phyloP scores from a whole-genome alignment of 148 eudicot species.

The Persicaria maculosa region DNA sequence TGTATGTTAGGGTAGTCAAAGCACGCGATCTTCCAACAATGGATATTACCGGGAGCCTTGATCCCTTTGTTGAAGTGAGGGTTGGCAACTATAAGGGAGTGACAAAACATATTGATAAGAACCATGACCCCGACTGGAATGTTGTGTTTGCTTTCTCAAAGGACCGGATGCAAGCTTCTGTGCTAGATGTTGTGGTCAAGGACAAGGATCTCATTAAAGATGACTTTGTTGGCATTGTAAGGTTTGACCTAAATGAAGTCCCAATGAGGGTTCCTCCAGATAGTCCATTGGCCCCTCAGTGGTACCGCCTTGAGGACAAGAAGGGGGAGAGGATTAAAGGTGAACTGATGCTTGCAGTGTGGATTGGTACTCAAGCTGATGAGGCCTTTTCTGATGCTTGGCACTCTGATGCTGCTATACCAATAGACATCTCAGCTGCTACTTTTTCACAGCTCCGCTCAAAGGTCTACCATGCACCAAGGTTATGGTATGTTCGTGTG shows the following conservation, averaged over 20 bases:
- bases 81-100: constrained; percentile 92
- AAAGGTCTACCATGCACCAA: constrained; percentile 91
- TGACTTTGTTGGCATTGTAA: constrained; percentile 76
- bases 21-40: constrained; percentile 93
- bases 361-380: constrained; percentile 98
- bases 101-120: constrained; percentile 78
- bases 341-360: constrained; percentile 90
- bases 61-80: constrained; percentile 83
- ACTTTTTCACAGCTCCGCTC: constrained; percentile 70
- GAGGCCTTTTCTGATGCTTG: constrained; percentile 96
- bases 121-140: constrained; percentile 82
- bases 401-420: constrained; percentile 88
- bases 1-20: constrained; percentile 83
- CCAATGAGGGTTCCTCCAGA: constrained; percentile 95
- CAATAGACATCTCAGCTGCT: constrained; percentile 71
- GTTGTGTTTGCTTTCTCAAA: constrained; percentile 90
- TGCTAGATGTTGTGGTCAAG: constrained; percentile 77
- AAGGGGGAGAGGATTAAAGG: constrained; percentile 77
- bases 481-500: constrained; percentile 96
- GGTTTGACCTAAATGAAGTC: constrained; percentile 82
- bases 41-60: constrained; percentile 90
- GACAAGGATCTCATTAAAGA: constrained; percentile 90
- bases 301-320: constrained; percentile 92
- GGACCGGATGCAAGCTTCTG: constrained; percentile 84
- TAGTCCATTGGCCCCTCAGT: constrained; percentile 93